Base-by-base conservation (phyloP, 345 rosid genomes). In the Corchorus olitorius region DNA sequence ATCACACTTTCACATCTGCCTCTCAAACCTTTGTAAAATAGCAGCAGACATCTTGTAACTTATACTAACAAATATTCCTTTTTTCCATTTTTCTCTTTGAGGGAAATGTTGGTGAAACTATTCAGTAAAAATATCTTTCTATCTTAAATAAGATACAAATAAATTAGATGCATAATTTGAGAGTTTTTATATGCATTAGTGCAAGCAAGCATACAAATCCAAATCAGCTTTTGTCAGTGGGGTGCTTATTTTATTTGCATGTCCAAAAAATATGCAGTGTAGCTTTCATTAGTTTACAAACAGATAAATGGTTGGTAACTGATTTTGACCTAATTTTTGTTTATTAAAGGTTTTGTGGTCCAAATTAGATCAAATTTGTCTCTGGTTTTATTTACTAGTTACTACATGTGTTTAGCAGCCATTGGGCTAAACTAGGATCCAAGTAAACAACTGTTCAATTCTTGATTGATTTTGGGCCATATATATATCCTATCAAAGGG, bases 301-400 rank as follows among this genome's bases (percentile, higher is more conserved):
- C 20, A n/a, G 56, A 81, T 49, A 15, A 74, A 59, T 65, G 52
- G 76, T 52, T 33, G 85, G 83, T 45, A 45, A 52, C 9, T 69
- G 74, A 79, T 69, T 27, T 74, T 64, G 85, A 70, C 72, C 33
- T 10, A 16, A 53, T 0, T 17, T n/a, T 34, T 61, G 55, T 66
- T 66, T 20, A 66, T 35, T 35, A 11, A 6, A 4, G 14, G 0
- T 3, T 74, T 2, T 68, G 71, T 67, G 59, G 71, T 60, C 75
- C 77, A 59, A 12, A 50, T 50, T 53, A 20, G 8, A 35, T 50
- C 60, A 71, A 71, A 56, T 55, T 19, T 50, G 13, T 15, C 62
- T 45, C 17, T 15, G 6, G 43, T 19, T 58, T 12, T 9, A 1
- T 12, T 60, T 4, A 5, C n/a, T 6, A 39, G 43, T 4, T 39